phyloP scores from a whole-genome alignment of 345 rosid species.

The Brassica nigra region DNA sequence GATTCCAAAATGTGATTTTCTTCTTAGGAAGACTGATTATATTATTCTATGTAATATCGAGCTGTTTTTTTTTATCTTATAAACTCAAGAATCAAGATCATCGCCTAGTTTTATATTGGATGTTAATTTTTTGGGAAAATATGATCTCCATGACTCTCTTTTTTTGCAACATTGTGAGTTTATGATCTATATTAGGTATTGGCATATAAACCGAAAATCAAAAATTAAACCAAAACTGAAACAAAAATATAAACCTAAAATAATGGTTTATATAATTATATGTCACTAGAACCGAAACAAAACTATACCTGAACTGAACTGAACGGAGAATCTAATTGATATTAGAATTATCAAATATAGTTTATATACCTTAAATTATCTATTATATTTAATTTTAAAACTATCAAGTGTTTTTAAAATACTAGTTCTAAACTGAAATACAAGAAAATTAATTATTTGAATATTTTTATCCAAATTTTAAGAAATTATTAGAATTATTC shows the following conservation, averaged over 20 bases:
- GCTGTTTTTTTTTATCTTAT: background rate
- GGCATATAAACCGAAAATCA: too few relatives aligned
- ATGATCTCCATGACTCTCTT: background rate
- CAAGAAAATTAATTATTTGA: too few relatives aligned
- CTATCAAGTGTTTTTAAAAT: too few relatives aligned
- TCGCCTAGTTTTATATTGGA: background rate
- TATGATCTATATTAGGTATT: background rate
- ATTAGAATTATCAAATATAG: too few relatives aligned
- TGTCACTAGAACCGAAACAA: too few relatives aligned
- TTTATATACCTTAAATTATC: background rate
- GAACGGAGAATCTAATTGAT: too few relatives aligned
- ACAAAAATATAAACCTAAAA: too few relatives aligned
- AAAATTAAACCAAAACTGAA: background rate
- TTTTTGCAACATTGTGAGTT: background rate
- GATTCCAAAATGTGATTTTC: conserved; percentile 22
- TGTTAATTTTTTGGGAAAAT: background rate
- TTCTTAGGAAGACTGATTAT: conserved; percentile 20
- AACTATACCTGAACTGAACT: background rate
- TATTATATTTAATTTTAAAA: too few relatives aligned
- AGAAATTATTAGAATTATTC: too few relatives aligned
- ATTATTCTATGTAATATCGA: background rate
- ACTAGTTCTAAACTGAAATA: too few relatives aligned
- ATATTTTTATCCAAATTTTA: too few relatives aligned
- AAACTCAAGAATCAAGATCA: conserved; percentile 8
- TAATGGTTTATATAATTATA: too few relatives aligned